Conservation (phyloP, 2,329 filamentous ascomycete genomes). For the Emmonsiellopsis sp. region DNA sequence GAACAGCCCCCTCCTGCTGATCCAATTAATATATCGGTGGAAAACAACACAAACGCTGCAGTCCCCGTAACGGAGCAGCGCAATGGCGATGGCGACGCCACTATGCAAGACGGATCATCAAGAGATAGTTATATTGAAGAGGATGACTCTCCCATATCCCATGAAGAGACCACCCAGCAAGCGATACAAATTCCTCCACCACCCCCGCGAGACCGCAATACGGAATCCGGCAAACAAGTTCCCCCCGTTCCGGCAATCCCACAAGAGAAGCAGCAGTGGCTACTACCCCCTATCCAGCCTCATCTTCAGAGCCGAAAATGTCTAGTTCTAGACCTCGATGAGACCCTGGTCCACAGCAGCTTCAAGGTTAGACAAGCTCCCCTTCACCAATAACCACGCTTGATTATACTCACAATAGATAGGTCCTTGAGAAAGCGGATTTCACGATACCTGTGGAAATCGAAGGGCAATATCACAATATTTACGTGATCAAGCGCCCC, state of each 20-base stretch:
- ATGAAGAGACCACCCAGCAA: constrained; percentile 32
- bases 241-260: constrained; percentile 33
- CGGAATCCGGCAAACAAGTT: constrained; percentile 30
- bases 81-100: constrained; percentile 43
- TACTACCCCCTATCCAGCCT: constrained; percentile 73
- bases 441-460: constrained; percentile 99
- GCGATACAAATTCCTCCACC: constrained; percentile 47
- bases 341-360: constrained; percentile 95
- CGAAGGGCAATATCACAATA: constrained; percentile 97
- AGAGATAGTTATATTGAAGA: constrained; percentile 44
- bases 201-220: constrained; percentile 41
- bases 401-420: constrained; percentile 6
- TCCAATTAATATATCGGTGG: not conserved
- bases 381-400: constrained; percentile 10
- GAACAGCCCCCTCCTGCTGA: not conserved
- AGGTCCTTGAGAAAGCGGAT: constrained; percentile 96
- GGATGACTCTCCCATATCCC: constrained; percentile 33
- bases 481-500: constrained; percentile 98
- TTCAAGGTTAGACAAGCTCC: constrained; percentile 64
- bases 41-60: constrained; percentile 2
- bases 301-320: constrained; percentile 85
- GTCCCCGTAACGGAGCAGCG: constrained; percentile 14
- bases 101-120: constrained; percentile 53
- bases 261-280: constrained; percentile 50
- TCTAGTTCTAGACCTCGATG: constrained; percentile 87